Percentiles rank a stretch among this genome's conserved stretches.
Conservation (phyloP, 2,329 filamentous ascomycete genomes). For the Nothomitra cinnamomea region DNA sequence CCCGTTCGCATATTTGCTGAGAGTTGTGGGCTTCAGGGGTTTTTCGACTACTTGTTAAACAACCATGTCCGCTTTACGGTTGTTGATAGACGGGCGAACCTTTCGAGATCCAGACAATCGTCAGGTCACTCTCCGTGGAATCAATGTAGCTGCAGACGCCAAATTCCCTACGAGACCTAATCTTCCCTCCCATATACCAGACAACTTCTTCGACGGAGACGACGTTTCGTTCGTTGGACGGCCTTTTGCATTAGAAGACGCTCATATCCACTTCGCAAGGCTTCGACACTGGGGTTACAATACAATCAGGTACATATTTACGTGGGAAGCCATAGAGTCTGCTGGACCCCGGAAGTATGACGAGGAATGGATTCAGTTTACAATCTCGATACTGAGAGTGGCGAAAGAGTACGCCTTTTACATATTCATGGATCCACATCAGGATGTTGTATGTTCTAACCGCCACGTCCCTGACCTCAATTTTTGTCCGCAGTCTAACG, state of each 20-base stretch:
- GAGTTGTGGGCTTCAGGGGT: neutral
- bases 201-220: constrained; percentile 85
- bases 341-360: constrained; percentile 83
- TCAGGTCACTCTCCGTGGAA: constrained; percentile 77
- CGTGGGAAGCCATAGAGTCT: constrained; percentile 97
- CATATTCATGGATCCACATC: constrained; percentile 96
- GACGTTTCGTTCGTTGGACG: constrained; percentile 74
- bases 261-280: constrained; percentile 70
- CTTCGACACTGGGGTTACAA: constrained; percentile 88
- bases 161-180: constrained; percentile 76
- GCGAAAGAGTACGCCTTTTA: constrained; percentile 89
- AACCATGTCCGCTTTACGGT: constrained; percentile 55
- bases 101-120: constrained; percentile 72
- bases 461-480: neutral
- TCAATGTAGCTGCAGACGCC: constrained; percentile 81
- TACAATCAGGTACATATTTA: constrained; percentile 90
- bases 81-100: constrained; percentile 69
- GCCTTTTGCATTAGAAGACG: constrained; percentile 70
- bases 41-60: neutral
- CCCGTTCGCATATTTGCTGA: too few relatives aligned
- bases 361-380: constrained; percentile 83
- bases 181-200: constrained; percentile 58
- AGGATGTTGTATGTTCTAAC: constrained; percentile 61
- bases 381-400: constrained; percentile 64
- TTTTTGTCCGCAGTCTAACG: constrained; percentile 12